These are phyloP conservation scores for Candida parachauliodes DNA, from an alignment of 805 yeast species.

Conservation along the genomic window DNA sequence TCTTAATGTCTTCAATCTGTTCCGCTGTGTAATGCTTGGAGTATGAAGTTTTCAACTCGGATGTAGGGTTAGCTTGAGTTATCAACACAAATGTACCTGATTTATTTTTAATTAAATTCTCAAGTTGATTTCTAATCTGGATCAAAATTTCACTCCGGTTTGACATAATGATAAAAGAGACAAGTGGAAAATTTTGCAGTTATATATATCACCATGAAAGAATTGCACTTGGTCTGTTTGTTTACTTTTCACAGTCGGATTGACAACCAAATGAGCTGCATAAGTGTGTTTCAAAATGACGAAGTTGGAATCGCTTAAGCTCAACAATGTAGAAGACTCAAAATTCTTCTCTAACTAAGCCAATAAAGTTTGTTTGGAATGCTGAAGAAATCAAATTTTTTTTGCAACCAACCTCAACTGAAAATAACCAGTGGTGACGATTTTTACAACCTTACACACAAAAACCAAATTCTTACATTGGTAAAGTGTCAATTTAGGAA, in stretches of 20 bases:
- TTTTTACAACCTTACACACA: too few relatives aligned
- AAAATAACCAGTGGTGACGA: too few relatives aligned
- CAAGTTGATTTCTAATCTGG: background rate
- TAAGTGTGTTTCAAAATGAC: background rate
- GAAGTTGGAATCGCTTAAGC: background rate
- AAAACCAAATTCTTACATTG: too few relatives aligned
- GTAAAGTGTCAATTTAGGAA: background rate
- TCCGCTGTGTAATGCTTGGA: conserved; percentile 4
- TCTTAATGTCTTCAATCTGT: conserved; percentile 5
- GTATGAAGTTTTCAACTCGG: conserved; percentile 2
- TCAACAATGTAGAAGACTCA: too few relatives aligned
- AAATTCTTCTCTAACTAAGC: too few relatives aligned
- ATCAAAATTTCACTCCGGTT: background rate
- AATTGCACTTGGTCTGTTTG: conserved; percentile 2
- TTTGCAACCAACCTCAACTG: too few relatives aligned
- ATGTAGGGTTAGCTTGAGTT: conserved; percentile 6
- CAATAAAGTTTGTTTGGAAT: too few relatives aligned
- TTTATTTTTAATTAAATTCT: background rate
- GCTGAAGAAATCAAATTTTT: too few relatives aligned
- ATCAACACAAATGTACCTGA: conserved; percentile 2
- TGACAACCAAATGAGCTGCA: conserved; percentile 1
- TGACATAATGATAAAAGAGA: background rate
- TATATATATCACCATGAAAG: background rate
- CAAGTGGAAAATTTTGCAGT: background rate
- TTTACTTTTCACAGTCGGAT: background rate